Base-by-base conservation (phyloP, 192 early-diverging fungal genomes). In the Backusella sp. region DNA sequence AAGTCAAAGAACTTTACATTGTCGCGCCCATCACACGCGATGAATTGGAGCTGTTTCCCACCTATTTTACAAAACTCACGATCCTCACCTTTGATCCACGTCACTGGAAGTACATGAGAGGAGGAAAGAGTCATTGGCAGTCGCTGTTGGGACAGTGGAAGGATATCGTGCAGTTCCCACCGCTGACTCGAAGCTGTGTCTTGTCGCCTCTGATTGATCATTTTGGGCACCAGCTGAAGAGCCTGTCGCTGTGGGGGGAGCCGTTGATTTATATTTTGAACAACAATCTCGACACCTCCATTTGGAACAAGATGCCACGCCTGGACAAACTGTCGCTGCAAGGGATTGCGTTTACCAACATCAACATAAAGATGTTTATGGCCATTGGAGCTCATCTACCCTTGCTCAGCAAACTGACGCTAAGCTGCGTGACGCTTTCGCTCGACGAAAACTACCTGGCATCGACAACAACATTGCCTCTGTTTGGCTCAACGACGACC, bases 81-180 rank as follows among this genome's bases (percentile, higher is more conserved):
- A 28, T 49, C 32, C 28, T 71, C 15, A 44, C 49, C 14, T 71
- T 71, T 44, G 70, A 71, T 36, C 70, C 70, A 8, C 35, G 39
- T 30, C 70, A 46, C 32, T 71, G 70, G 70, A 71, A 71, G 46
- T 71, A 71, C 15, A 49, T 71, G 39, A 9, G 70, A 49, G 21
- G 26, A 8, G 28, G 23, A 2, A 7, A 70, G 4, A 23, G 23
- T 14, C 21, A 62, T 62, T 62, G 56, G 56, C 11, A 8, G 11
- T 28, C 56, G 11, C 23, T 30, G 1, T 49, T 49, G 9, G 15
- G 5, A 5, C 23, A 30, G 1, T 46, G 41, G 39, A 71, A 71
- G 42, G 28, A 49, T 0, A 26, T 71, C 6, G 42, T 30, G 4
- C 41, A 41, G 26, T 49, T 71, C 1, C 70, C 70, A 8, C 41